Evolutionary conservation across 2,329 filamentous ascomycete species (phyloP), one percentile per base, ranked within the genome.

Genomic region (Pseudocercospora vitis): DNA sequence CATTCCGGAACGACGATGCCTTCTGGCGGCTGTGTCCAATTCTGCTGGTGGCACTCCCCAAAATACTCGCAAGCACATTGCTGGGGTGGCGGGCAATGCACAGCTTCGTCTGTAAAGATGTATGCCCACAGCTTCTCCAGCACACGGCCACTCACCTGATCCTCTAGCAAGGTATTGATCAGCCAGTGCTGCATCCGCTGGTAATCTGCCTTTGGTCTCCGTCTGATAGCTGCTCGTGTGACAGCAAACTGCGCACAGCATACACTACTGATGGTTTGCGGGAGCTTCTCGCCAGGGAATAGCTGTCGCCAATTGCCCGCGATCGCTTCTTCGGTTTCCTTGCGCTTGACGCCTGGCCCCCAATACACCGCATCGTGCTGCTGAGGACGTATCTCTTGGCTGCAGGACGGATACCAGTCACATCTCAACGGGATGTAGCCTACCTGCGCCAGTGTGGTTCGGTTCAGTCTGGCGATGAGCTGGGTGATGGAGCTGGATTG

Each of bases 101-200:
- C 58, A 33, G 60, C 50, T 19, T 61, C 49, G 1, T 55, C 51
- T 4, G 55, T 56, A 48, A 61, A 74, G 73, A 65, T 74, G 78
- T 76, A 81, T 54, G 81, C 79, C 79, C 79, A 82, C 3, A 75
- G 75, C 66, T 82, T 81, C 60, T 82, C 79, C 65, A 82, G 74
- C 6, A 81, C 73, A n/a, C 78, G 65, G 3, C 80, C 79, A 58
- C 74, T 78, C 29, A 80, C 68, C 14, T 72, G 74, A 67, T 82
- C 79, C 1, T 64, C 64, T 46, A 81, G 56, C 0, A 71, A 60
- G 0, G 79, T 81, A 3, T 75, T 63, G 14, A 74, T 42, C 14
- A 82, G 63, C 79, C 80, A 82, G 3, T 74, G 66, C 16, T 76
- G 70, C 56, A 74, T 79, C 47, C 60, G 48, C 55, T 62, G 53